A percentile compares a stretch with the other conserved stretches of the same genome.
phyloP scores from a whole-genome alignment of 441 rosid species.

The Erodium texanum region DNA sequence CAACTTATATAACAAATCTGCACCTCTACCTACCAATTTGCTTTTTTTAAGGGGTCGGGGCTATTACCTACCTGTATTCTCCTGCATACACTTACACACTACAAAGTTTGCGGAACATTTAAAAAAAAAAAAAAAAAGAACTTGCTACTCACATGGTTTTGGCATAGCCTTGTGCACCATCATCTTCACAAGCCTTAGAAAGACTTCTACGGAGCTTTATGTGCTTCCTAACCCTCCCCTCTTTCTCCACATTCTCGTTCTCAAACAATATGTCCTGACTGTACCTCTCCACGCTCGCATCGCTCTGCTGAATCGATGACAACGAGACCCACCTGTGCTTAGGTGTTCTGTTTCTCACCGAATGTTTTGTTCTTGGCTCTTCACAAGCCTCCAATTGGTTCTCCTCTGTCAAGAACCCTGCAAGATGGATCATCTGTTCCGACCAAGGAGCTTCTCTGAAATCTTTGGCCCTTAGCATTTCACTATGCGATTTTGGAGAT shows the following conservation, averaged over 20 bases:
- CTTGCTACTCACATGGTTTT: slow-evolving; percentile 16
- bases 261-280: slow-evolving; percentile 29
- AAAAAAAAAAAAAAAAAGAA: too few species aligned
- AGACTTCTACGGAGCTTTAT: slow-evolving; percentile 10
- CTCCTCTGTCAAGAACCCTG: slow-evolving; percentile 13
- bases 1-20: too few species aligned
- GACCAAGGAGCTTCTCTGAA: slow-evolving; percentile 8
- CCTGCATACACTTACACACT: too few species aligned
- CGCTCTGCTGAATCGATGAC: slow-evolving; percentile 24
- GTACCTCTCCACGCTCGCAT: slow-evolving; percentile 22
- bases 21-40: too few species aligned
- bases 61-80: too few species aligned
- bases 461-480: slow-evolving; percentile 7
- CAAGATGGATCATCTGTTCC: slow-evolving; percentile 10
- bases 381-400: background rate
- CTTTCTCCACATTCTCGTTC: slow-evolving; percentile 16
- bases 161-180: slow-evolving; percentile 4
- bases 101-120: too few species aligned
- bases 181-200: slow-evolving; percentile 13
- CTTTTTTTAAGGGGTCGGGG: too few species aligned
- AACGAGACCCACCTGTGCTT: slow-evolving; percentile 21
- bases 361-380: slow-evolving; percentile 8
- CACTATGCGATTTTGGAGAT: background rate
- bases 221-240: slow-evolving; percentile 17
- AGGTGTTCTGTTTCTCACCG: slow-evolving; percentile 7